These are phyloP conservation scores for Letharia lupina DNA, from an alignment of 495 filamentous ascomycete genomes.

Conservation along the genomic window DNA sequence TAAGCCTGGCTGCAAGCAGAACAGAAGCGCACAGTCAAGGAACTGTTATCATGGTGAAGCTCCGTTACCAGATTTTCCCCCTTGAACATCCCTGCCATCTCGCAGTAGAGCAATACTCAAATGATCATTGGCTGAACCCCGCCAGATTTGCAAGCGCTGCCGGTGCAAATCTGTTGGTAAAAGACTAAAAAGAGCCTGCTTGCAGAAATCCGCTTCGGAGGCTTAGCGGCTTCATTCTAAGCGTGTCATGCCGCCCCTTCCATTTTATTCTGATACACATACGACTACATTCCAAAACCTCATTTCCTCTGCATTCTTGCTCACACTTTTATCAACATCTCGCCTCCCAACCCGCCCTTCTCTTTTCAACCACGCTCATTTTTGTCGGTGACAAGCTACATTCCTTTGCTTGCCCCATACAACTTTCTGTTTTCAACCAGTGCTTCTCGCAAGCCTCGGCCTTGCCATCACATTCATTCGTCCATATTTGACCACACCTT, in stretches of 20 bases:
- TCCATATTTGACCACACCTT: constrained; percentile 12
- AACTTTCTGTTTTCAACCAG: constrained; percentile 3
- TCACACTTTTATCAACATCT: background rate
- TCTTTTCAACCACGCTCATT: constrained; percentile 16
- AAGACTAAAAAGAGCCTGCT: background rate
- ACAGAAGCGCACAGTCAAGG: no score
- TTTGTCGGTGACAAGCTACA: constrained; percentile 12
- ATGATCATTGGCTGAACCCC: background rate
- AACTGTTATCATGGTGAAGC: background rate
- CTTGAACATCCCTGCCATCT: background rate
- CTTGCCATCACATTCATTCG: constrained; percentile 18
- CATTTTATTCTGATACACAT: constrained; percentile 14
- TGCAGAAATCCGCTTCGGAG: background rate
- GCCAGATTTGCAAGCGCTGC: background rate
- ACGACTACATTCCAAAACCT: background rate
- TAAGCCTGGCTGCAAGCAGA: no score
- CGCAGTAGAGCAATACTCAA: background rate
- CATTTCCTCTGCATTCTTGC: constrained; percentile 12
- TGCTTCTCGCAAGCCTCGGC: constrained; percentile 11
- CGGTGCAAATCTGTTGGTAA: background rate
- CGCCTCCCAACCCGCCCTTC: background rate
- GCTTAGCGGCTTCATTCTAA: constrained; percentile 2
- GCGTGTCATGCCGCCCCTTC: constrained; percentile 12
- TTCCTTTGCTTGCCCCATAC: constrained; percentile 17
- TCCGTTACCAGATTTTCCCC: background rate